Base-by-base conservation (phyloP, 2,329 filamentous ascomycete species). In the Xylariales sp. region DNA sequence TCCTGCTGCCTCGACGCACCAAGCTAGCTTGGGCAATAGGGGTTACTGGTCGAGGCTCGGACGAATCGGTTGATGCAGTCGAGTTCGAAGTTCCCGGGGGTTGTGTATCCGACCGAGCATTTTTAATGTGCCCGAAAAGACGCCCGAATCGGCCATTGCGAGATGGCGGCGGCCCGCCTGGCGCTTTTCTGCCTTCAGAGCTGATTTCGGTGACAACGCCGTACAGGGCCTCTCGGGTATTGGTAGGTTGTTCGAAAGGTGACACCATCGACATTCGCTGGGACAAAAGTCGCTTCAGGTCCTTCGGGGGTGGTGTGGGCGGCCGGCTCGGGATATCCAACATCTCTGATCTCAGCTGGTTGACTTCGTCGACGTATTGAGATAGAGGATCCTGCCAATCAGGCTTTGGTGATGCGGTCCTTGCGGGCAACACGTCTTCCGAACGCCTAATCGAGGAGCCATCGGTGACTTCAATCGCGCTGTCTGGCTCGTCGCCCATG, bases 401-500 rank as follows among this genome's bases (percentile, higher is more conserved):
- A n/a, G n/a, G n/a, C n/a, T n/a, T n/a, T n/a, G n/a, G n/a, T n/a
- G n/a, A n/a, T 16, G 50, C 46, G 8, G 35, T 38, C 10, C 15
- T 20, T 35, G 32, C 17, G 10, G 42, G 44, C n/a, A 47, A 35
- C 1, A 33, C 34, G 5, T 51, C 42, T 14, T 48, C 28, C n/a
- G 39, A 36, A n/a, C n/a, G n/a, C 18, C 44, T 31, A 34, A 49
- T 44, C 10, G 43, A 44, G 5, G 50, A 49, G 23, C 57, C 59
- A 33, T 54, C 54, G 29, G 51, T 54, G 15, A 66, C 42, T 27
- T 63, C 64, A 28, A 69, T 62, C 18, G 63, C 65, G 38, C 60
- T 66, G 45, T 69, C 65, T 2, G 64, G 63, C 15, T 53, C 48
- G 21, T 63, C 59, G 15, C 54, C 60, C 11, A 59, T 37, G 13